Evolutionary conservation across 768 basidiomycete genomes (phyloP).

Genomic region (Auriscalpium orientale): DNA sequence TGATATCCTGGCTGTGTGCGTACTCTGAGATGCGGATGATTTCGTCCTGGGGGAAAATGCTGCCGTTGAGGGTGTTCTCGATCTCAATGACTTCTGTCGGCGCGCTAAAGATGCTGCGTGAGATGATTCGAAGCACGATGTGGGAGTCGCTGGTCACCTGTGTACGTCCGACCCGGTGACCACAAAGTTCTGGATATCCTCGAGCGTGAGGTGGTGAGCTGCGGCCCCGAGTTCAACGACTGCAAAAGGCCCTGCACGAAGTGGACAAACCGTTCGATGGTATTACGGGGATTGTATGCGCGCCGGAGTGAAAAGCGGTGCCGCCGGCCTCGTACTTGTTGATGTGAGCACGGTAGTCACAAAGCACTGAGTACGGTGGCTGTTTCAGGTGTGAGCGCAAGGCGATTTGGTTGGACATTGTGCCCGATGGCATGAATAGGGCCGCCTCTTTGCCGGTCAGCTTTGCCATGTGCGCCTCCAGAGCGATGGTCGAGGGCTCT

Average conservation of each 20-base stretch:
- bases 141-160: constrained; percentile 30
- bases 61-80: constrained; percentile 93
- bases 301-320: constrained; percentile 72
- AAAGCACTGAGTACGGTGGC: constrained; percentile 86
- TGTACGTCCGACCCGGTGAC: constrained; percentile 59
- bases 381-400: constrained; percentile 82
- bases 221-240: constrained; percentile 13
- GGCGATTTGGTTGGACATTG: constrained; percentile 85
- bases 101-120: constrained; percentile 37
- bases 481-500: constrained; percentile 50
- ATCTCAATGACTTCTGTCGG: constrained; percentile 81
- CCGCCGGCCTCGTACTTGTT: constrained; percentile 89
- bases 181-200: constrained; percentile 62
- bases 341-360: constrained; percentile 83
- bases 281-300: constrained; percentile 54
- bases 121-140: too few species aligned
- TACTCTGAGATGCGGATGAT: constrained; percentile 73
- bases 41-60: constrained; percentile 86
- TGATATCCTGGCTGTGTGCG: constrained; percentile 60
- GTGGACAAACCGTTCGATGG: constrained; percentile 50
- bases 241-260: neutral
- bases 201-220: constrained; percentile 67
- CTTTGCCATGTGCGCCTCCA: constrained; percentile 66
- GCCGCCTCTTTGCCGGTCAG: constrained; percentile 87
- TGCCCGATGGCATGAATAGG: constrained; percentile 82